Evolutionary conservation across 2,329 filamentous ascomycete genomes (phyloP), one percentile per base, ranked within the genome.

Genomic region (Botrytis hyacinthi): DNA sequence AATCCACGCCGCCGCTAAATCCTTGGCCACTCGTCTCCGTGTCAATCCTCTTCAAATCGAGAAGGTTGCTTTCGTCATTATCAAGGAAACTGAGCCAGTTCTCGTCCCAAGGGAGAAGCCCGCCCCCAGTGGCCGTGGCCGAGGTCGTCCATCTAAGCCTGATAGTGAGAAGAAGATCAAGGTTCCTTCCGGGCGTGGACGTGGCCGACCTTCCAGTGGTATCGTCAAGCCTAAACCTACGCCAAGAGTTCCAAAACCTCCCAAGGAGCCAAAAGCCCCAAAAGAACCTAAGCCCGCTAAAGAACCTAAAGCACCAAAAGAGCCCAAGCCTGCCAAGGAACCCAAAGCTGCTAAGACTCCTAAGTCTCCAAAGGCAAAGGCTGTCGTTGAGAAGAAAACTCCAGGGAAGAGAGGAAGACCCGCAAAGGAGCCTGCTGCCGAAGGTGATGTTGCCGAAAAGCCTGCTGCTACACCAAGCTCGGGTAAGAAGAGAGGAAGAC

Each of bases 11-110:
- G 80, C 82, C 70, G 84, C 86, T 0, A 80, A 81, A 20, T 77
- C 78, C 35, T 76, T 92, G 66, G 80, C 82, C 61, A 78, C 82
- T 66, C 84, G 88, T 63, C 83, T 92, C 12, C 82, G 80, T 7
- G 87, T 90, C 1, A 84, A 81, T 46, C 90, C 90, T 1, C 84
- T 89, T 59, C 89, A 93, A 48, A 82, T 91, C 8, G 92, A 94
- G 81, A 91, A 87, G 80, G 91, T 91, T 29, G 92, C 92, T 3
- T 93, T 90, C 79, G 91, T 93, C 16, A 80, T 93, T 68, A 87
- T 92, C 79, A 89, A 78, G 70, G 80, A 81, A 68, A 75, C 71
- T 46, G 79, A 79, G 42, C 77, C 78, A 14, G 75, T 76, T 29
- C 32, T 73, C 22, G 76, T 77, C 42, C 75, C 76, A 32, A 75